Evolutionary conservation across 2,329 filamentous ascomycete species (phyloP).

Genomic region (Alternaria angustiovoidea): DNA sequence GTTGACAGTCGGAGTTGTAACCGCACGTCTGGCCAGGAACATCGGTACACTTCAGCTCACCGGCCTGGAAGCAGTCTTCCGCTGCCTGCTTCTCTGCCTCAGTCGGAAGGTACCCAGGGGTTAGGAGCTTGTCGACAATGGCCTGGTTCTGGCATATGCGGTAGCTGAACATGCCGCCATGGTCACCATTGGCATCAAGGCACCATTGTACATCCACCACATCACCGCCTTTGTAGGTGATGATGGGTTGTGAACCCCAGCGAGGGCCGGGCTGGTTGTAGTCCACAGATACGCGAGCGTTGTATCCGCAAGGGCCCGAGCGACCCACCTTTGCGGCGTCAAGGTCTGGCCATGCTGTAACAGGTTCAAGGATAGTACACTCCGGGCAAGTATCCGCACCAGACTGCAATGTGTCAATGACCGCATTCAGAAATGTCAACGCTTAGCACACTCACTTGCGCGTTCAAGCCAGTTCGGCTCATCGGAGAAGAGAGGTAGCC

Average conservation of each 20-base stretch:
- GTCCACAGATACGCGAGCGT: conserved; percentile 46
- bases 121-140: conserved; percentile 44
- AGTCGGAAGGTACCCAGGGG: conserved; percentile 42
- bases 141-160: conserved; percentile 46
- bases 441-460: conserved; percentile 25
- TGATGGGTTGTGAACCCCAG: conserved; percentile 42
- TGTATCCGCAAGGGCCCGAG: conserved; percentile 46
- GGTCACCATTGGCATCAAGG: conserved; percentile 45
- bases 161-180: conserved; percentile 48
- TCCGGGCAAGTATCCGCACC: conserved; percentile 46
- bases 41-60: conserved; percentile 42
- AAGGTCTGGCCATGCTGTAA: conserved; percentile 45
- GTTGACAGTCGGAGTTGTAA: conserved; percentile 41
- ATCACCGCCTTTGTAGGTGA: conserved; percentile 42
- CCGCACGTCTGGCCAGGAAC: conserved; percentile 42
- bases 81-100: conserved; percentile 46
- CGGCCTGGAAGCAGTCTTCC: conserved; percentile 42
- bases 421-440: too few species aligned
- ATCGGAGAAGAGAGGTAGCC: conserved; percentile 44
- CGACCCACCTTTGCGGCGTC: conserved; percentile 39
- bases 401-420: conserved; percentile 13
- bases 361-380: conserved; percentile 46
- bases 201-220: conserved; percentile 46
- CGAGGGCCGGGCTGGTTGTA: conserved; percentile 44
- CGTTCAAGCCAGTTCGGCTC: conserved; percentile 47